Base-by-base conservation (phyloP, 106 monocot species). In the Acorus gramineus region DNA sequence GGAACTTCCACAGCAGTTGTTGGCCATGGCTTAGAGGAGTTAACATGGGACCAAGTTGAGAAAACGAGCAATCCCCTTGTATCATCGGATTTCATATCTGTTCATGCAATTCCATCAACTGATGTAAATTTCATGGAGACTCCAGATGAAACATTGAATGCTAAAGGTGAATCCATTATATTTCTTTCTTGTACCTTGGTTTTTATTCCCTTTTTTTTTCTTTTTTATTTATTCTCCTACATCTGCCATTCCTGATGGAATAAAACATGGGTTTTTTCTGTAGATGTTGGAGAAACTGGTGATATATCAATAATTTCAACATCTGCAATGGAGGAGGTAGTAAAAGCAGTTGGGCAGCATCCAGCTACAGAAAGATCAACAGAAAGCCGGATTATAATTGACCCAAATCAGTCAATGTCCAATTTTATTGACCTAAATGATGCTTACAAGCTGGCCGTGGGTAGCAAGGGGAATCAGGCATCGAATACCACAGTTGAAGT, bases 371-470 rank as follows among this genome's bases (percentile, higher is more conserved):
- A 4, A 56, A 67, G 56, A 11, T 44, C 13, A 42, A 72, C 66
- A 69, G 50, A 71, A 7, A 71, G 50, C 2, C 48, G 48, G 8
- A 43, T 56, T 28, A 46, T 11, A 0, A 69, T 11, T 67, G 74
- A 80, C 4, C 53, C 11, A 46, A n/a, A 42, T 62, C 61, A 64
- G 59, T 69, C 78, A 47, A 7, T 69, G 46, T 59, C 53, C 43
- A 49, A 57, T 61, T 53, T 46, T 66, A 64, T 89, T 66, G 86
- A 86, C 52, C 73, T 86, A 6, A 84, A 77, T 69, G 89, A 89
- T 74, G 85, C 77, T 43, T 89, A 85, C 69, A 89, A 74, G 65
- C 60, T 89, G 59, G 82, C 77, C 3, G 53, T 75, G 65, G 64
- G 69, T 46, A 65, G 44, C 50, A 88, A 76, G 69, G 46, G 70